phyloP scores from a whole-genome alignment of 2,329 filamentous ascomycete genomes.

The Neospermospora avenae region DNA sequence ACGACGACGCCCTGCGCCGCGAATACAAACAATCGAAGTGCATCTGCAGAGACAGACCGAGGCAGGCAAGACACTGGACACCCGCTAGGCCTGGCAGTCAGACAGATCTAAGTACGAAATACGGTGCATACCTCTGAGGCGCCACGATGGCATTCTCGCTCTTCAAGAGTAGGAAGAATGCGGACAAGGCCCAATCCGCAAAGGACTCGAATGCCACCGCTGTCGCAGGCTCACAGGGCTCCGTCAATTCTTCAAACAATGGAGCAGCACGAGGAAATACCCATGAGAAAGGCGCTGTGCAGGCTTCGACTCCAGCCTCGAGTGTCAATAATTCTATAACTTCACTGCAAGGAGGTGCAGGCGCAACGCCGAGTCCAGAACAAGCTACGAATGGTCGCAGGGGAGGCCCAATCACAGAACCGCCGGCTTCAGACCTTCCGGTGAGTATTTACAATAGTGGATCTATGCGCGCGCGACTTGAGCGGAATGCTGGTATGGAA shows the following conservation, averaged over 20 bases:
- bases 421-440: constrained; percentile 37
- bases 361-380: constrained; percentile 34
- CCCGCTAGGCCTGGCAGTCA: background rate
- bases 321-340: constrained; percentile 53
- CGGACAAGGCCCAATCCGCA: constrained; percentile 50
- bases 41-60: background rate
- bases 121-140: constrained; percentile 27
- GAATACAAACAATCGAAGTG: constrained; percentile 1
- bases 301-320: constrained; percentile 64
- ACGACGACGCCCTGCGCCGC: background rate
- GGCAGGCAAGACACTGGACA: background rate
- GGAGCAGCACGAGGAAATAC: constrained; percentile 19
- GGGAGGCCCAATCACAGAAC: constrained; percentile 45
- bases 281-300: constrained; percentile 58
- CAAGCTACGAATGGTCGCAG: constrained; percentile 48
- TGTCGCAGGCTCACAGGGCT: constrained; percentile 41
- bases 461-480: background rate
- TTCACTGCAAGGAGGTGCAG: constrained; percentile 52
- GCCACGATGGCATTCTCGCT: constrained; percentile 67
- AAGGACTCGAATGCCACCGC: constrained; percentile 16
- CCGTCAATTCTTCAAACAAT: constrained; percentile 45
- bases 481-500: background rate
- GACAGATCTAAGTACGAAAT: background rate
- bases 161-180: constrained; percentile 78
- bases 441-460: constrained; percentile 31